phyloP scores from a whole-genome alignment of 495 filamentous ascomycete genomes.

The Penicillium bialowiezense region DNA sequence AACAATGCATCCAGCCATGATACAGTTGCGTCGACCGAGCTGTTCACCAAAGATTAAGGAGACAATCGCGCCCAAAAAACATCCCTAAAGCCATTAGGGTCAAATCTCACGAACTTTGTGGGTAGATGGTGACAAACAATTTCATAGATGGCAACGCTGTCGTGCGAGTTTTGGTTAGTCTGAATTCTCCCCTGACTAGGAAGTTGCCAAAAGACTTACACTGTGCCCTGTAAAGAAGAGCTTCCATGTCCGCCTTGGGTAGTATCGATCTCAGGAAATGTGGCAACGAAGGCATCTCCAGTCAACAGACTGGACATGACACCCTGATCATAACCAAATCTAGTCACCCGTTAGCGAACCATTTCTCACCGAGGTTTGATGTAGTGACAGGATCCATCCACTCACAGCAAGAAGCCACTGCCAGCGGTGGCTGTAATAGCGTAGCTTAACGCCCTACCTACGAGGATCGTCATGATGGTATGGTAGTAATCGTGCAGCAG shows the following conservation, averaged over 20 bases:
- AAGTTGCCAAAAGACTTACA: conserved; percentile 21
- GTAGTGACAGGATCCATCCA: background rate
- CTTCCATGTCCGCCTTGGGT: conserved; percentile 29
- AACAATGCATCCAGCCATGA: conserved; percentile 50
- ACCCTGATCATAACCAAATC: conserved; percentile 46
- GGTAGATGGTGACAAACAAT: conserved; percentile 21
- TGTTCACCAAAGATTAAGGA: conserved; percentile 49
- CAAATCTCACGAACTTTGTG: too few relatives aligned
- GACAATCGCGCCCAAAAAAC: conserved; percentile 55
- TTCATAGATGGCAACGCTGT: conserved; percentile 36
- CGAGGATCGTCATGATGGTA: conserved; percentile 23
- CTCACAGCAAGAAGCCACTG: conserved; percentile 39
- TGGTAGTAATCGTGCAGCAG: background rate
- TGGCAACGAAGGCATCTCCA: conserved; percentile 28
- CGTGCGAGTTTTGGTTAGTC: background rate
- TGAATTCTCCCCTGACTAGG: too few relatives aligned
- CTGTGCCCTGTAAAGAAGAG: conserved; percentile 35
- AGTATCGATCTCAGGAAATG: conserved; percentile 35
- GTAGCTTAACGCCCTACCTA: conserved; percentile 22
- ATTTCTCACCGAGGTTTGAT: background rate
- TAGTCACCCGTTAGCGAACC: background rate
- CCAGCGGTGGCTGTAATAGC: conserved; percentile 41
- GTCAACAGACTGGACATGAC: conserved; percentile 40
- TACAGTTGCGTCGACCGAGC: conserved; percentile 53
- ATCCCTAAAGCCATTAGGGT: conserved; percentile 37